Evolutionary conservation across 257 asterid species (phyloP), one percentile per base, ranked within the genome.

Genomic region (Fraxinus pennsylvanica): DNA sequence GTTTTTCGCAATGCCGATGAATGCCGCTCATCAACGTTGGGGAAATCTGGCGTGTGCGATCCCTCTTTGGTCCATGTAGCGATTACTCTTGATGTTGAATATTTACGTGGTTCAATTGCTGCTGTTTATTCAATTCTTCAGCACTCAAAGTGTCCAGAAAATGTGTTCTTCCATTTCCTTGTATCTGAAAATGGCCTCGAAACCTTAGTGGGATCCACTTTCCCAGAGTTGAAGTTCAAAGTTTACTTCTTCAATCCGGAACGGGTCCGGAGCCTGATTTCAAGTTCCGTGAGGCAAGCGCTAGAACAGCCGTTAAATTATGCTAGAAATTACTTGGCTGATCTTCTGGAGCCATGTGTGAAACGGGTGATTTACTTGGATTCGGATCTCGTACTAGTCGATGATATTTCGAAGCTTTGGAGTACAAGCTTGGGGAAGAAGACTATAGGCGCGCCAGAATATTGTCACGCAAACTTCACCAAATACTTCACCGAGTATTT

Each of bases 371-470:
- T 94, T 14, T 94, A 94, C 86, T 68, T 94, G 80, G 98, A 94
- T 74, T 94, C 98, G 50, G 98, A 94, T 89, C 91, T 94, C 36
- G 92, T 94, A 5, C 87, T 94, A 19, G 94, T 94, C 15, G 98
- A 94, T 67, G 98, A 94, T 68, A 81, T 94, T 9, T 79, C 86
- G 0, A 94, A 92, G 87, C 93, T 94, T 0, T 94, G 98, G 98
- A 72, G 30, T 8, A 94, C 94, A 13, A 78, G 78, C 50, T 77
- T 94, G 63, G 91, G 97, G 74, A 45, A 47, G 25, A 92, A 78
- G 50, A 91, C 98, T 0, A 94, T 94, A 82, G 98, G 98, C 57
- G 98, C 98, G 2, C 97, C 98, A 80, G 96, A 90, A 71, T 94
- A 94, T 50, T 94, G 98, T 41, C 98, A 90, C 83, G 97, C 98